phyloP scores from a whole-genome alignment of 192 early-diverging fungal genomes.

The Powellomyces hirtus region DNA sequence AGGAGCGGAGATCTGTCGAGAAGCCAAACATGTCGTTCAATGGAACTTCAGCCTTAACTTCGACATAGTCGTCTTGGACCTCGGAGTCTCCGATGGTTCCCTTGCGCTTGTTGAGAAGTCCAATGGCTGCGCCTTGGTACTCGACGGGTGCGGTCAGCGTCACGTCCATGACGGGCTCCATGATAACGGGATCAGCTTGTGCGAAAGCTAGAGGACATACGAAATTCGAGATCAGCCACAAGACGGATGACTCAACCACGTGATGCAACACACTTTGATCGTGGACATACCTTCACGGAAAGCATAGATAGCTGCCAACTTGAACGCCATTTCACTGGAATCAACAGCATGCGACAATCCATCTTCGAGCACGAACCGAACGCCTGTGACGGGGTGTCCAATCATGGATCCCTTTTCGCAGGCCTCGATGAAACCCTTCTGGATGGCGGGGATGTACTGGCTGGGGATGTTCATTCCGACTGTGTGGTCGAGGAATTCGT shows the following conservation, averaged over 20 bases:
- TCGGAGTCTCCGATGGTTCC: conserved; percentile 92
- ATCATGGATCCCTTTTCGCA: conserved; percentile 87
- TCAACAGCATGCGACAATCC: conserved; percentile 91
- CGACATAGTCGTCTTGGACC: conserved; percentile 89
- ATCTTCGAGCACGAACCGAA: conserved; percentile 88
- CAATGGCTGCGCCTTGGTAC: conserved; percentile 89
- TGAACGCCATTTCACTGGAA: conserved; percentile 95
- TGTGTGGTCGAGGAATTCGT: conserved; percentile 80
- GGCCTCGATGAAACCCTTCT: conserved; percentile 94
- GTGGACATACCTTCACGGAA: conserved; percentile 77
- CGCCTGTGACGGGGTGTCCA: conserved; percentile 83
- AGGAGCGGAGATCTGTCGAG: conserved; percentile 89
- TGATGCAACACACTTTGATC: background rate
- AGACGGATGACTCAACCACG: background rate
- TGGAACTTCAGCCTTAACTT: conserved; percentile 81
- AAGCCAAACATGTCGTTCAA: conserved; percentile 99
- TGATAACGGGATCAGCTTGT: conserved; percentile 75
- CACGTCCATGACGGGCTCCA: conserved; percentile 98
- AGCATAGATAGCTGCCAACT: conserved; percentile 77
- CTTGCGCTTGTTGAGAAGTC: conserved; percentile 94
- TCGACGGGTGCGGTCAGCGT: conserved; percentile 84
- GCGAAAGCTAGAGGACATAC: conserved; percentile 75
- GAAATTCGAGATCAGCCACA: conserved; percentile 1
- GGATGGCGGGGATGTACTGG: conserved; percentile 89
- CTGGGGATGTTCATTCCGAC: conserved; percentile 93